A percentile compares a stretch with the other conserved stretches of the same genome.
Conservation (phyloP, 2,329 filamentous ascomycete species). For the Alternaria triticina region DNA sequence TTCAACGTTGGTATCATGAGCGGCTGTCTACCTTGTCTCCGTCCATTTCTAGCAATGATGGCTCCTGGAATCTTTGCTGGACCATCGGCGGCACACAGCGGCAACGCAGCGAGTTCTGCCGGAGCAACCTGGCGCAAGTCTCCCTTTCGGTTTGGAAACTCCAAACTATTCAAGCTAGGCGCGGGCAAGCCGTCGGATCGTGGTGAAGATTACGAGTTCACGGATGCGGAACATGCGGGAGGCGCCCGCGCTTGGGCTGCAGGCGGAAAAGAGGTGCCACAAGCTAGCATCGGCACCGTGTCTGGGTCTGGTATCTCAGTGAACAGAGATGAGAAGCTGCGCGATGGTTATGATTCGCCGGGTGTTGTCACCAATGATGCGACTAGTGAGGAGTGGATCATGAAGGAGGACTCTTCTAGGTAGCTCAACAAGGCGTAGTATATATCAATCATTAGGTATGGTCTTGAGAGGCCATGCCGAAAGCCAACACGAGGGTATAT, state of each 20-base stretch:
- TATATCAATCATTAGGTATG: background rate
- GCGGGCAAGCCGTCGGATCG: background rate
- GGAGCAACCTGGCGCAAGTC: background rate
- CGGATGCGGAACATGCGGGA: background rate
- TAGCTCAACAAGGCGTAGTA: background rate
- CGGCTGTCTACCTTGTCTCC: background rate
- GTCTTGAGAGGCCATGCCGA: background rate
- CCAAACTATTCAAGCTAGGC: background rate
- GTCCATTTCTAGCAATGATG: background rate
- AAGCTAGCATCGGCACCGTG: background rate
- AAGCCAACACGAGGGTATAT: background rate
- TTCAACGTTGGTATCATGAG: background rate
- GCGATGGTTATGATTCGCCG: background rate
- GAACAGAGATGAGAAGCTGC: background rate
- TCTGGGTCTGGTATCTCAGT: background rate
- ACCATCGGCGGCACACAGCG: background rate
- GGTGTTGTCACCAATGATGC: background rate
- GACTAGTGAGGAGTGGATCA: constrained; percentile 1
- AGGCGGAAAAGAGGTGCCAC: background rate
- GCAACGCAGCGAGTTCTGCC: background rate
- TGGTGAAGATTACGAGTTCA: background rate
- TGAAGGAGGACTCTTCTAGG: background rate
- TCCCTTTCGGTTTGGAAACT: background rate
- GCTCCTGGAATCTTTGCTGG: background rate
- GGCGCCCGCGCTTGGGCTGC: background rate